Evolutionary conservation across 2,329 filamentous ascomycete species (phyloP).

Genomic region (Cryphonectria parasitica): DNA sequence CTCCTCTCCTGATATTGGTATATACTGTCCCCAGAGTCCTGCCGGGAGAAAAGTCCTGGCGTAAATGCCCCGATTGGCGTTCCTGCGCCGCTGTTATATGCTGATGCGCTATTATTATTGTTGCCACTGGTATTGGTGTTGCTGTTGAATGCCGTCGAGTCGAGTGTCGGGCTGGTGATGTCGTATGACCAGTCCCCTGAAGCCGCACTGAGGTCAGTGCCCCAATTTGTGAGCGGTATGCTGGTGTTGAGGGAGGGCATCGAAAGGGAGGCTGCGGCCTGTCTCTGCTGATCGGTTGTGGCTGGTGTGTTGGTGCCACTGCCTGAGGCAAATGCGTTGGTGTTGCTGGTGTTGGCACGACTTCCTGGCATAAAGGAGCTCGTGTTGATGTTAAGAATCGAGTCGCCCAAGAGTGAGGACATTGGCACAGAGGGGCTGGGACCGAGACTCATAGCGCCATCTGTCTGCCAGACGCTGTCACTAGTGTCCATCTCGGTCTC

Average conservation of each 20-base stretch:
- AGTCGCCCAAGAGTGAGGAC: constrained; percentile 21
- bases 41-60: constrained; percentile 21
- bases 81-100: constrained; percentile 25
- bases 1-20: constrained; percentile 26
- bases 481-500: constrained; percentile 17
- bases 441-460: constrained; percentile 20
- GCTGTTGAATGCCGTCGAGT: constrained; percentile 20
- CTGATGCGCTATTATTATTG: constrained; percentile 17
- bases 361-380: constrained; percentile 12
- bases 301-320: constrained; percentile 7
- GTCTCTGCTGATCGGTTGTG: background rate
- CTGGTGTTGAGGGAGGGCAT: constrained; percentile 22
- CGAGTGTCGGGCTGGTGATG: constrained; percentile 24
- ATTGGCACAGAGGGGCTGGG: background rate
- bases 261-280: constrained; percentile 9
- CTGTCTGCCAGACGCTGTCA: background rate
- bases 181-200: constrained; percentile 29
- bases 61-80: constrained; percentile 22
- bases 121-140: background rate
- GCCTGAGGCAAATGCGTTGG: constrained; percentile 7
- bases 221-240: constrained; percentile 15
- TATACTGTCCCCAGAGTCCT: constrained; percentile 21
- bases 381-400: constrained; percentile 20
- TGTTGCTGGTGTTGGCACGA: constrained; percentile 15
- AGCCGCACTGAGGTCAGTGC: constrained; percentile 14